Conservation (phyloP, 139 green algal genomes). For the Marvania coccoides region DNA sequence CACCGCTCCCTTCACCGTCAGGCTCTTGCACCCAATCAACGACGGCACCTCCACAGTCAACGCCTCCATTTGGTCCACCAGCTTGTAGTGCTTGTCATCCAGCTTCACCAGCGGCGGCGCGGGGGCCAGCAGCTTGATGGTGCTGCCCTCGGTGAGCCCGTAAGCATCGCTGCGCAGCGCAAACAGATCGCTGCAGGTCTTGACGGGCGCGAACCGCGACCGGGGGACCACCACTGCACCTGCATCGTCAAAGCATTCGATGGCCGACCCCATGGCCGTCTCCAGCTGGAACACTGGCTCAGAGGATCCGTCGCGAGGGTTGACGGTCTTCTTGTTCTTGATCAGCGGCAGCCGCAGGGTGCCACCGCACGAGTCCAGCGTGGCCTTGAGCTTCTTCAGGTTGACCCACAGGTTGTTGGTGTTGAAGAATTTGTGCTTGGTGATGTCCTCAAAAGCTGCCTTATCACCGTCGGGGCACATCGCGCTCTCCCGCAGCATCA, state of each 20-base stretch:
- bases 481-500: conserved; percentile 80
- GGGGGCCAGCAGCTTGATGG: conserved; percentile 45
- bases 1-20: conserved; percentile 72
- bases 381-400: conserved; percentile 53
- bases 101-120: conserved; percentile 52
- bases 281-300: conserved; percentile 83
- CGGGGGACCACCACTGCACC: conserved; percentile 79
- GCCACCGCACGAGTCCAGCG: conserved; percentile 36
- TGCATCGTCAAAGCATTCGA: conserved; percentile 85
- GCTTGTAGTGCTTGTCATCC: conserved; percentile 44
- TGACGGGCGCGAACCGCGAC: conserved; percentile 86
- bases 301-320: conserved; percentile 68
- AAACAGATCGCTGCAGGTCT: conserved; percentile 89
- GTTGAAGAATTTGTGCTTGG: conserved; percentile 87
- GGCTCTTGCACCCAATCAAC: conserved; percentile 38
- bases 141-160: conserved; percentile 53
- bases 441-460: conserved; percentile 78
- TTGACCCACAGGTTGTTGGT: conserved; percentile 94
- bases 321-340: conserved; percentile 94
- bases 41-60: conserved; percentile 43
- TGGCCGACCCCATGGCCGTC: conserved; percentile 83
- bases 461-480: conserved; percentile 83
- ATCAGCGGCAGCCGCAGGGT: conserved; percentile 77
- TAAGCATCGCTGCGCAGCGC: conserved; percentile 59
- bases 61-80: conserved; percentile 76